Evolutionary conservation across 805 yeast genomes (phyloP).

Genomic region (Metschnikowia shivogae): DNA sequence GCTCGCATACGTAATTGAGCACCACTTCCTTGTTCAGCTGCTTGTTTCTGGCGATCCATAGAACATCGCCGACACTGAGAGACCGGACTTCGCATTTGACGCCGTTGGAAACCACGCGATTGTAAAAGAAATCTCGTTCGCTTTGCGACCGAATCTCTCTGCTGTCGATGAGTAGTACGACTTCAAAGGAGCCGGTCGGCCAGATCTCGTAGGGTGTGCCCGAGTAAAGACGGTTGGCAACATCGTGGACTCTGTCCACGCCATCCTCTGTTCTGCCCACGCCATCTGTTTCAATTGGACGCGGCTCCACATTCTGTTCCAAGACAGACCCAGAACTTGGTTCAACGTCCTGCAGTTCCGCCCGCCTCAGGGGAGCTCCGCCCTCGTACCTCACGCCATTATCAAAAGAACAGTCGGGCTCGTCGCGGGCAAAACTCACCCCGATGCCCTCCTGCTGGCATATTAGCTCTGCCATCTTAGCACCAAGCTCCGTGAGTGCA

Average conservation of each 20-base stretch:
- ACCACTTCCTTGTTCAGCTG: constrained; percentile 58
- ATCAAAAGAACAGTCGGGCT: constrained; percentile 29
- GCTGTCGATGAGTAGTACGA: constrained; percentile 68
- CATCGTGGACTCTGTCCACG: constrained; percentile 22
- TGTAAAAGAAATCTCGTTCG: constrained; percentile 68
- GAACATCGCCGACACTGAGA: constrained; percentile 78
- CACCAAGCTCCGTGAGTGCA: constrained; percentile 67
- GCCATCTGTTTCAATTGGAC: too few relatives aligned
- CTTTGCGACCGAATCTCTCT: constrained; percentile 69
- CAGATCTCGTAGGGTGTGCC: constrained; percentile 48
- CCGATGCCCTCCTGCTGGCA: constrained; percentile 40
- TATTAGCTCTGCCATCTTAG: constrained; percentile 54
- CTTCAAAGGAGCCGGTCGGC: constrained; percentile 55
- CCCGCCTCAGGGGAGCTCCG: too few relatives aligned
- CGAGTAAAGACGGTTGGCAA: constrained; percentile 16
- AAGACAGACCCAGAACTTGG: too few relatives aligned
- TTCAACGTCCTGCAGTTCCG: too few relatives aligned
- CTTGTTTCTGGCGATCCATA: constrained; percentile 80
- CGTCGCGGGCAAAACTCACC: constrained; percentile 7
- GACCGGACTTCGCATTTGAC: constrained; percentile 51
- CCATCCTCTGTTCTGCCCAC: too few relatives aligned
- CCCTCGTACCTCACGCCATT: constrained; percentile 26
- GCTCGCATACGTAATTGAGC: constrained; percentile 78
- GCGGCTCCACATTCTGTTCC: too few relatives aligned
- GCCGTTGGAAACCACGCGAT: constrained; percentile 46